Conservation (phyloP, 1,139 yeast genomes). For the Yamadazyma trypodendri region DNA sequence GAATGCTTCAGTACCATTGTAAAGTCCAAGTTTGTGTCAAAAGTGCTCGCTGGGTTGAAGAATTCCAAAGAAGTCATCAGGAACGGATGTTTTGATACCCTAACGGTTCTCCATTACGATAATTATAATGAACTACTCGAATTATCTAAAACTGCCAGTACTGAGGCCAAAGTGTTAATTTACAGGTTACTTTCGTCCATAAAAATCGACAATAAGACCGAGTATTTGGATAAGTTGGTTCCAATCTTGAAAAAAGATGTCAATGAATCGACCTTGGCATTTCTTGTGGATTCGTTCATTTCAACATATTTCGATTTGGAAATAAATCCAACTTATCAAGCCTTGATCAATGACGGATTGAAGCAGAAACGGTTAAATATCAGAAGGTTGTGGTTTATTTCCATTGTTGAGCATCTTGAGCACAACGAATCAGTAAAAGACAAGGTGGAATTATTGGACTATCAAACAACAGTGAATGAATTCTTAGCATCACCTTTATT, state of each 20-base stretch:
- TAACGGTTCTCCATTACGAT: constrained; percentile 26
- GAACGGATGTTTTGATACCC: constrained; percentile 45
- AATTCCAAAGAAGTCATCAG: constrained; percentile 71
- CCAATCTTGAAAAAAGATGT: constrained; percentile 67
- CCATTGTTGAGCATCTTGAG: constrained; percentile 37
- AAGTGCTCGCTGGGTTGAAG: constrained; percentile 64
- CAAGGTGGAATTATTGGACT: constrained; percentile 22
- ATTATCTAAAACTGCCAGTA: constrained; percentile 58
- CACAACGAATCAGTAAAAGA: constrained; percentile 5
- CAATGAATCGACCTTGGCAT: constrained; percentile 62
- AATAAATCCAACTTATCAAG: constrained; percentile 16
- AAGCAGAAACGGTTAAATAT: constrained; percentile 61
- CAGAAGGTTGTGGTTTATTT: constrained; percentile 66
- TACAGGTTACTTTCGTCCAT: constrained; percentile 27
- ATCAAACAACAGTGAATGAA: constrained; percentile 36
- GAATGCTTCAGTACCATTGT: constrained; percentile 18
- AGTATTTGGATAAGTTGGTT: constrained; percentile 43
- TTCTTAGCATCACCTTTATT: constrained; percentile 50
- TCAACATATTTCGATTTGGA: constrained; percentile 33
- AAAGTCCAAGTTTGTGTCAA: constrained; percentile 52
- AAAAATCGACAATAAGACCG: constrained; percentile 15
- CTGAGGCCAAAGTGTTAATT: constrained; percentile 58
- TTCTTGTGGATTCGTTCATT: constrained; percentile 51
- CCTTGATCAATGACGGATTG: constrained; percentile 55
- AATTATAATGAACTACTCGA: constrained; percentile 48